Percentiles rank a stretch among this genome's conserved stretches.
Evolutionary conservation across 176 grass and related monocot species (phyloP).

Genomic region (Oryza meridionalis): DNA sequence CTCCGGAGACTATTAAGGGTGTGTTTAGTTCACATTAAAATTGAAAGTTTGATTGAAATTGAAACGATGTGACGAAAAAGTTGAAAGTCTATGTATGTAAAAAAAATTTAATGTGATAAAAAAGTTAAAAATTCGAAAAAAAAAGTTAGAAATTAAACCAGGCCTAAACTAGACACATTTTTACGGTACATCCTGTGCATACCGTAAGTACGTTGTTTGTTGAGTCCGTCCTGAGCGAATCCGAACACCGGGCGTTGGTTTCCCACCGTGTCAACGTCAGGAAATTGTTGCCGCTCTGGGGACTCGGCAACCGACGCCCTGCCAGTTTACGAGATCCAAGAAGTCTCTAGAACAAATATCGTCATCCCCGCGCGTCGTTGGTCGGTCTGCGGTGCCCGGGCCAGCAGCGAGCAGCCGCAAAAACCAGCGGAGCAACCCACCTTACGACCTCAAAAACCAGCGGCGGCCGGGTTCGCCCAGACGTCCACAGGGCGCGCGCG

Average conservation of each 20-base stretch:
- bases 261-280: not conserved
- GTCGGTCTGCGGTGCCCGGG: not conserved
- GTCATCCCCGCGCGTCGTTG: not conserved
- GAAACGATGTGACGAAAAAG: too few relatives aligned
- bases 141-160: too few relatives aligned
- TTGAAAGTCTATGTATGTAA: too few relatives aligned
- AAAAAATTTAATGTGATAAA: too few relatives aligned
- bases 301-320: not conserved
- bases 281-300: constrained; percentile 22
- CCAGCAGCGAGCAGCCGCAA: not conserved
- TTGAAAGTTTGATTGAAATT: too few relatives aligned
- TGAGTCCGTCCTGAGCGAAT: not conserved
- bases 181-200: not conserved
- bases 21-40: too few relatives aligned
- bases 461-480: not conserved
- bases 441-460: constrained; percentile 30
- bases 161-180: not conserved
- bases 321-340: not conserved
- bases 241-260: not conserved
- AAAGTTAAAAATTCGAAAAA: too few relatives aligned
- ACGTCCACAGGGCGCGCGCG: not conserved
- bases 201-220: not conserved
- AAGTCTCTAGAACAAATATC: constrained; percentile 41
- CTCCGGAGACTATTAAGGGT: not conserved
- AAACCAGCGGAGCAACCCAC: not conserved